phyloP scores from a whole-genome alignment of 495 filamentous ascomycete genomes.

The Daldinia decipiens region DNA sequence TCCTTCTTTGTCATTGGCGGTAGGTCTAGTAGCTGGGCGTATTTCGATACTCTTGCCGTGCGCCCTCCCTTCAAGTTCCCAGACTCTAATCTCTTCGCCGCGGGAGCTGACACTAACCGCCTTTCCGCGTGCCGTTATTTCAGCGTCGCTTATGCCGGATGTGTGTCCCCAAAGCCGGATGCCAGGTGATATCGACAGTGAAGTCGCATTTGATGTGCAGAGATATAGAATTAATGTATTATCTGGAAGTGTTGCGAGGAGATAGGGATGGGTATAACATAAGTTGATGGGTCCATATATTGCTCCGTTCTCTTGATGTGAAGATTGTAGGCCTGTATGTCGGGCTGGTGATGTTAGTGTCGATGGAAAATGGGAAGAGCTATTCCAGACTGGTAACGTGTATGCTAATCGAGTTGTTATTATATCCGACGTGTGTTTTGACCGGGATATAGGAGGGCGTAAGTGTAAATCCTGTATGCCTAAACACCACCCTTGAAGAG shows the following conservation, averaged over 20 bases:
- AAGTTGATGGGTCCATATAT: slow-evolving; percentile 72
- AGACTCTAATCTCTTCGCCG: slow-evolving; percentile 89
- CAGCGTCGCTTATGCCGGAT: slow-evolving; percentile 84
- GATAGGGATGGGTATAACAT: slow-evolving; percentile 90
- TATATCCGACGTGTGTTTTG: slow-evolving; percentile 55
- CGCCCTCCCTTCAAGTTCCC: slow-evolving; percentile 87
- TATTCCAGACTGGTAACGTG: slow-evolving; percentile 48
- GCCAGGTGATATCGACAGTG: slow-evolving; percentile 76
- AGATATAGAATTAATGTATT: slow-evolving; percentile 92
- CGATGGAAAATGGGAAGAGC: slow-evolving; percentile 48
- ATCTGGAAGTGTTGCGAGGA: slow-evolving; percentile 86
- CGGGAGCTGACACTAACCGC: slow-evolving; percentile 85
- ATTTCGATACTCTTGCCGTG: slow-evolving; percentile 56
- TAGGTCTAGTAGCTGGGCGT: slow-evolving; percentile 52
- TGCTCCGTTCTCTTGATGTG: slow-evolving; percentile 11
- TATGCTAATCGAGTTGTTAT: slow-evolving; percentile 59
- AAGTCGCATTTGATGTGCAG: slow-evolving; percentile 74
- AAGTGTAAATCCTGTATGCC: slow-evolving; percentile 89
- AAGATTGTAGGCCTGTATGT: slow-evolving; percentile 51
- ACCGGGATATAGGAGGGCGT: slow-evolving; percentile 36
- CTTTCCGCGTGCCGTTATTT: slow-evolving; percentile 87
- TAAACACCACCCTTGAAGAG: slow-evolving; percentile 80
- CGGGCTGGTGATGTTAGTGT: slow-evolving; percentile 65
- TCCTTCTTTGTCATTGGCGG: slow-evolving; percentile 24
- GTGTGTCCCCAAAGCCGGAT: slow-evolving; percentile 93